These are phyloP conservation scores for Ceratocystis smalleyi DNA, from an alignment of 2,329 filamentous ascomycete species.

Conservation along the genomic window DNA sequence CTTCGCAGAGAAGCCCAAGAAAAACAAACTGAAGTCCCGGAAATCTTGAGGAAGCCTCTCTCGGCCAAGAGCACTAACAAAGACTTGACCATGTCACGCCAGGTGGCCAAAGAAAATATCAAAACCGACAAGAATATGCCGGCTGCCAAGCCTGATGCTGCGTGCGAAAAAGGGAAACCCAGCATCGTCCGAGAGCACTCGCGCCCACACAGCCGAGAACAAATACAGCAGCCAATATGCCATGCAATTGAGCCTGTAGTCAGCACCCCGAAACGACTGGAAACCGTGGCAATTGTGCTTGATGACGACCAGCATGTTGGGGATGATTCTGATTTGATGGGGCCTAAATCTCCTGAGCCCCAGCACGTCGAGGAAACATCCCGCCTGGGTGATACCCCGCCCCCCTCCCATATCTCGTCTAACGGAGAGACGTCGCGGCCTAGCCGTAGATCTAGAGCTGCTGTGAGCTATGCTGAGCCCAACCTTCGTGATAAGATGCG, in stretches of 20 bases:
- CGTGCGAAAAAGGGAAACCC: neutral
- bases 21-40: slow-evolving; percentile 16
- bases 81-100: slow-evolving; percentile 27
- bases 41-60: slow-evolving; percentile 33
- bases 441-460: slow-evolving; percentile 49
- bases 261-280: slow-evolving; percentile 6
- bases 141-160: neutral
- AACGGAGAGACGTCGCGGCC: slow-evolving; percentile 44
- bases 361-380: slow-evolving; percentile 24
- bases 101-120: slow-evolving; percentile 2
- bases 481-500: slow-evolving; percentile 74
- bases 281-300: slow-evolving; percentile 15
- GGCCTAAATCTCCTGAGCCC: slow-evolving; percentile 30
- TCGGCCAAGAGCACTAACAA: slow-evolving; percentile 45
- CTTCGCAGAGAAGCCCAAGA: slow-evolving; percentile 29
- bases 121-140: slow-evolving; percentile 3
- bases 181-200: neutral
- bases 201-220: neutral
- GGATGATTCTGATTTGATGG: neutral
- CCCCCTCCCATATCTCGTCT: slow-evolving; percentile 40
- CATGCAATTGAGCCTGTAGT: slow-evolving; percentile 8
- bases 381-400: slow-evolving; percentile 39
- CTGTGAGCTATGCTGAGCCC: slow-evolving; percentile 69
- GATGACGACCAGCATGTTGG: slow-evolving; percentile 19
- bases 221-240: neutral